Base-by-base conservation (phyloP, 805 yeast genomes). In the Kluyveromyces dobzhanskii region DNA sequence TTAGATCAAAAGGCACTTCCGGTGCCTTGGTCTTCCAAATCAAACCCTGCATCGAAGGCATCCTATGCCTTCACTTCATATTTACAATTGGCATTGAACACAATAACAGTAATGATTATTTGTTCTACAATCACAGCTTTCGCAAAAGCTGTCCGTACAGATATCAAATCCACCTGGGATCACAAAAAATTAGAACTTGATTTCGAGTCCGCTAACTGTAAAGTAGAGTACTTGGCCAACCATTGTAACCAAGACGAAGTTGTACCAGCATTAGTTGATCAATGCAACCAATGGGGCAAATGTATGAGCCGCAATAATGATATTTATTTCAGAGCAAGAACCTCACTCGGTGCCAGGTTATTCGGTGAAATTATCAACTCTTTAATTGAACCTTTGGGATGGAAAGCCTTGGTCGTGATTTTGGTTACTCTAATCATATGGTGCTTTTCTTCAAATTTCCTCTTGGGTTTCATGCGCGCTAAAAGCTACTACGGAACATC, bases 391-490 rank as follows among this genome's bases (percentile, higher is more conserved):
- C 87, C 86, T 0, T 67, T 83, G 32, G 79, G 85, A 3, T 59
- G 70, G 44, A 78, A 80, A 53, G 74, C 81, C 14, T 64, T 78
- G 32, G 25, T 67, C 3, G 67, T 77, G 3, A 50, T 73, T 10
- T 47, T 66, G 3, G 46, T 67, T 8, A 60, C 58, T 1, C 43
- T 69, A 9, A 48, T 67, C 0, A 61, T 69, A n/a, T 61, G 75
- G 62, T 52, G 72, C 14, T 81, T 79, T 52, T 65, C 72, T 3
- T 71, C 78, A 19, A 83, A 83, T 52, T 76, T 81, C 45, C 57
- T 75, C 3, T 74, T 78, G 53, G 88, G 88, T 0, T 82, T 76
- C 45, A 62, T 80, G 3, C 62, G 85, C 39, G 86, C 69, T 9
- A 66, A 63, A 41, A 58, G 62, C 5, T 66, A 65, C 41, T 66